phyloP scores from a whole-genome alignment of 73 alveolate genomes.

The Symbiodinium pilosum region DNA sequence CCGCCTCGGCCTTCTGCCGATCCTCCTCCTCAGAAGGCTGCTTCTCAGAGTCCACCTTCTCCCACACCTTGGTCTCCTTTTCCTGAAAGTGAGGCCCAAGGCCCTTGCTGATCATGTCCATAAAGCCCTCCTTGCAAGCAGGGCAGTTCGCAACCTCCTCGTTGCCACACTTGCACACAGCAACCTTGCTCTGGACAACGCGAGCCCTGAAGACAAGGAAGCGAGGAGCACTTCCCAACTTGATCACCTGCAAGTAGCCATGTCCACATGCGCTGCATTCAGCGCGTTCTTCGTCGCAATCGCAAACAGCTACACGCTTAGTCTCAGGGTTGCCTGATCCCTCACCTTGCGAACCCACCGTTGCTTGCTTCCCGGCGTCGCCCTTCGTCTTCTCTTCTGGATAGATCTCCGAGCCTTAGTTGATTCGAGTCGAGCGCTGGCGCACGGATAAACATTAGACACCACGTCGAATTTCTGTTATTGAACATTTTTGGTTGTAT shows the following conservation, averaged over 20 bases:
- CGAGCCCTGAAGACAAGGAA: neutral
- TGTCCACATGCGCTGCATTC: neutral
- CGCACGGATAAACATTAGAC: neutral
- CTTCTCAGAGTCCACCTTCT: too few relatives aligned
- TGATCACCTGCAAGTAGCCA: neutral
- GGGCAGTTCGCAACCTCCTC: neutral
- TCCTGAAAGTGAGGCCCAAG: neutral
- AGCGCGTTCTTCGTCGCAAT: neutral
- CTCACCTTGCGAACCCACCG: neutral
- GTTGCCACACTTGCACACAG: neutral
- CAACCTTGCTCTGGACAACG: neutral
- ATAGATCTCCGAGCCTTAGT: neutral
- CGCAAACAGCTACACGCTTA: neutral
- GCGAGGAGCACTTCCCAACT: neutral
- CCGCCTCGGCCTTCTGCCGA: neutral
- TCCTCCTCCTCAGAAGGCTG: neutral
- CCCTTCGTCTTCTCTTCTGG: neutral
- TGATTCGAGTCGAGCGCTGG: neutral
- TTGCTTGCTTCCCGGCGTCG: neutral
- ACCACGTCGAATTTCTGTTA: neutral
- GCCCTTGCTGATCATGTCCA: neutral
- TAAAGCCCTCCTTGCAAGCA: neutral
- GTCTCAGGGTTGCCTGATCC: neutral
- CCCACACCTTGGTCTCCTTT: neutral
- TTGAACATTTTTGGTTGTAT: neutral